phyloP scores from a whole-genome alignment of 116 monocot species.

The Thalassia testudinum region DNA sequence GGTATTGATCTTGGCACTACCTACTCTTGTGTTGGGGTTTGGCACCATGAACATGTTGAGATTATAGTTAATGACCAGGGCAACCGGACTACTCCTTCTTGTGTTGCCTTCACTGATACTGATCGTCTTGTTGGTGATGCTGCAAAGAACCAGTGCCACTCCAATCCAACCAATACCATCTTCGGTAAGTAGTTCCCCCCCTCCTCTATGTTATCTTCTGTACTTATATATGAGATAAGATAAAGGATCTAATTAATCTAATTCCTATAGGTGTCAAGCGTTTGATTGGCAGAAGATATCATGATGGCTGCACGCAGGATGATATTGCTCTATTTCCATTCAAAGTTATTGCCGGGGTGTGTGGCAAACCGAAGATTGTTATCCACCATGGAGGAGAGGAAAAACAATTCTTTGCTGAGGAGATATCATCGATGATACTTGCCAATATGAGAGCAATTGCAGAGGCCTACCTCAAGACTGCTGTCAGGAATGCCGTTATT shows the following conservation, averaged over 20 bases:
- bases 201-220: neutral
- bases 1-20: slow-evolving; percentile 64
- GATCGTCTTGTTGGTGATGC: slow-evolving; percentile 65
- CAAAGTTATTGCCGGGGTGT: slow-evolving; percentile 37
- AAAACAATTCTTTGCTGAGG: slow-evolving; percentile 46
- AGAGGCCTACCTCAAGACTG: neutral
- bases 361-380: slow-evolving; percentile 50
- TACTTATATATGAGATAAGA: neutral
- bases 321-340: slow-evolving; percentile 56
- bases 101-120: slow-evolving; percentile 58
- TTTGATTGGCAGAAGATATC: slow-evolving; percentile 21
- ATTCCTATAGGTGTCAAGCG: slow-evolving; percentile 20
- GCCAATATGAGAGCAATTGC: neutral
- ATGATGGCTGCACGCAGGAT: slow-evolving; percentile 17
- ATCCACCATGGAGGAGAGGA: slow-evolving; percentile 42
- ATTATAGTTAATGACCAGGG: slow-evolving; percentile 87
- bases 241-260: neutral
- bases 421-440: slow-evolving; percentile 54
- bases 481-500: slow-evolving; percentile 1
- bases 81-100: slow-evolving; percentile 75
- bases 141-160: slow-evolving; percentile 70
- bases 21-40: slow-evolving; percentile 60
- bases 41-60: slow-evolving; percentile 71
- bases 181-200: slow-evolving; percentile 21
- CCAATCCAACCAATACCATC: slow-evolving; percentile 70